Conservation (phyloP, 1,284 basidiomycete species). For the Ganoderma meredithae region DNA sequence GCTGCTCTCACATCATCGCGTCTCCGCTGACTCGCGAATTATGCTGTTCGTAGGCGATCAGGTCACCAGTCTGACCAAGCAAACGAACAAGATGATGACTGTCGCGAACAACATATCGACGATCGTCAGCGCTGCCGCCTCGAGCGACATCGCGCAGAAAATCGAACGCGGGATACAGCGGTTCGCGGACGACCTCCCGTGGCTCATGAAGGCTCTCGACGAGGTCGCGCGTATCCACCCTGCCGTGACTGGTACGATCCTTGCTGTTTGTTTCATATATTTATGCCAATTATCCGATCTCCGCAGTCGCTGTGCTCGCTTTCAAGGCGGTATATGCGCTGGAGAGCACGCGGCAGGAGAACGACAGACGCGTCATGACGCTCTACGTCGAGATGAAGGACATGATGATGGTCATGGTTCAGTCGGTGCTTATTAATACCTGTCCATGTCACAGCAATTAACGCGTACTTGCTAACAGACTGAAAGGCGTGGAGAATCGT, state of each 20-base stretch:
- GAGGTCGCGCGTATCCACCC: conserved; percentile 40
- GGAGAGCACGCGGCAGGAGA: conserved; percentile 48
- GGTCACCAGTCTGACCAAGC: not conserved
- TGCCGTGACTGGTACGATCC: conserved; percentile 35
- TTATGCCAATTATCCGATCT: not conserved
- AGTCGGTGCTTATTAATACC: conserved; percentile 39
- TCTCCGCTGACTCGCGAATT: too few relatives aligned
- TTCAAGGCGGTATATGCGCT: conserved; percentile 51
- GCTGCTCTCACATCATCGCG: too few relatives aligned
- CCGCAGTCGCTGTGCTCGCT: conserved; percentile 49
- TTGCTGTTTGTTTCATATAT: not conserved
- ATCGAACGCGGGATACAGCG: conserved; percentile 21
- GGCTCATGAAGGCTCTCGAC: conserved; percentile 37
- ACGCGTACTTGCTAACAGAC: conserved; percentile 1
- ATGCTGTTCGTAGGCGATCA: not conserved
- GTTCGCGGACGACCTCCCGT: conserved; percentile 31
- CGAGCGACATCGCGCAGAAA: conserved; percentile 18
- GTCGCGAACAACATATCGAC: not conserved
- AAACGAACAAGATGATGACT: conserved; percentile 9
- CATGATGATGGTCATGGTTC: conserved; percentile 51
- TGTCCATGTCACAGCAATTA: not conserved
- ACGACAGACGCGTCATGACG: conserved; percentile 49
- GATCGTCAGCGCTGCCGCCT: not conserved
- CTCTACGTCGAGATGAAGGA: conserved; percentile 39
- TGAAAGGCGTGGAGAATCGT: conserved; percentile 26